Evolutionary conservation across 108 stramenopile genomes (phyloP).

Genomic region (Nitzschia putrida): DNA sequence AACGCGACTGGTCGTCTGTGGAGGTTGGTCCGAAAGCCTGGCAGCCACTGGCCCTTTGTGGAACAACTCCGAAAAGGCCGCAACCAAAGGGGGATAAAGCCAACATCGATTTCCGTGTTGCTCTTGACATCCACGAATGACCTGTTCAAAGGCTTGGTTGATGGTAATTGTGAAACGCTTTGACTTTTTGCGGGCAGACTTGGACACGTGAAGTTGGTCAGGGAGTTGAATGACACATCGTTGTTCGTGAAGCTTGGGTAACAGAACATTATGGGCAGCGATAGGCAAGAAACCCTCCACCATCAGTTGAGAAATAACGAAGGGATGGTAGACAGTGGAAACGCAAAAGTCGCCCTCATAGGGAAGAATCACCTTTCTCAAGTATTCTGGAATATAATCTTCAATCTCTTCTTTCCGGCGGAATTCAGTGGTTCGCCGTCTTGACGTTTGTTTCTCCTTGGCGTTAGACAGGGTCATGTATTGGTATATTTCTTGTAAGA

Average conservation of each 20-base stretch:
- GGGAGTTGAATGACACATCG: slow-evolving; percentile 64
- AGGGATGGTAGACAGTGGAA: slow-evolving; percentile 57
- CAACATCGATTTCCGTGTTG: slow-evolving; percentile 81
- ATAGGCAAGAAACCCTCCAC: slow-evolving; percentile 86
- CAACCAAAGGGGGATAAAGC: slow-evolving; percentile 70
- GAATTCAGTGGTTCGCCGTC: too few species aligned
- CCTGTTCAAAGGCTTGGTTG: slow-evolving; percentile 67
- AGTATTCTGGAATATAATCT: slow-evolving; percentile 55
- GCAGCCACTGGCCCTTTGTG: slow-evolving; percentile 25
- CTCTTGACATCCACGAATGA: slow-evolving; percentile 72
- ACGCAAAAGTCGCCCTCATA: slow-evolving; percentile 78
- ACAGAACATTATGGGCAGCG: slow-evolving; percentile 54
- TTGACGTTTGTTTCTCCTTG: too few species aligned
- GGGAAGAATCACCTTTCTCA: slow-evolving; percentile 49
- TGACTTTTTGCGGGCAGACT: slow-evolving; percentile 70
- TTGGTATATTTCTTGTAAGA: too few species aligned
- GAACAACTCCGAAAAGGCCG: slow-evolving; percentile 57
- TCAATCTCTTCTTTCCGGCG: slow-evolving; percentile 3
- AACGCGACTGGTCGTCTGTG: slow-evolving; percentile 39
- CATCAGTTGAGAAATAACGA: slow-evolving; percentile 78
- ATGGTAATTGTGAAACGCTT: slow-evolving; percentile 59
- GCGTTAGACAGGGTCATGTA: too few species aligned
- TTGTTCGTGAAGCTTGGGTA: slow-evolving; percentile 81
- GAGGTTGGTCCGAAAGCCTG: neutral
- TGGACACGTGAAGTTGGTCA: slow-evolving; percentile 62